Evolutionary conservation across 2,329 filamentous ascomycete species (phyloP).

Genomic region (Achaetomium macrosporum): DNA sequence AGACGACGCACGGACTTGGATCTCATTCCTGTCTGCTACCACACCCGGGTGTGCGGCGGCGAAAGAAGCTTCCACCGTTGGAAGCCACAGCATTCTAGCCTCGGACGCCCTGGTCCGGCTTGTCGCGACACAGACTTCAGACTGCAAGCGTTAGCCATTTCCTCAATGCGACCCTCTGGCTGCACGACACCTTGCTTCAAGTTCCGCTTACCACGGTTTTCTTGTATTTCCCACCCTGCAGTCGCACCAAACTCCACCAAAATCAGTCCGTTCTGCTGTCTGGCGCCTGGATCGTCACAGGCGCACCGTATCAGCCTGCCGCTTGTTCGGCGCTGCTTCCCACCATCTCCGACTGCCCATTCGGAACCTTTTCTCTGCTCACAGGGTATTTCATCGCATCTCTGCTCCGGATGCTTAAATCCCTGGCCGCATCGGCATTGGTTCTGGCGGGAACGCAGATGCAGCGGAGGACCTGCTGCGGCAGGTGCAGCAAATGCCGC

Average conservation of each 20-base stretch:
- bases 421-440: conserved; percentile 20
- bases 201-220: conserved; percentile 17
- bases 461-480: conserved; percentile 16
- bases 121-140: conserved; percentile 13
- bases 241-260: conserved; percentile 23
- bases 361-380: conserved; percentile 2
- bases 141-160: conserved; percentile 17
- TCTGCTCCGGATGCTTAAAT: conserved; percentile 17
- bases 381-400: conserved; percentile 12
- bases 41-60: conserved; percentile 14
- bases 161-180: conserved; percentile 22
- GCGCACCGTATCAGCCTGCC: conserved; percentile 42
- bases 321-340: conserved; percentile 42
- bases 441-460: conserved; percentile 15
- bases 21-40: conserved; percentile 15
- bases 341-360: conserved; percentile 27
- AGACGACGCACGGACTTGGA: conserved; percentile 21
- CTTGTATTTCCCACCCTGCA: conserved; percentile 18
- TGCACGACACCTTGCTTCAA: conserved; percentile 24
- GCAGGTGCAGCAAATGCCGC: conserved; percentile 23
- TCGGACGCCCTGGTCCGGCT: conserved; percentile 13
- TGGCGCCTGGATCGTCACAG: conserved; percentile 15
- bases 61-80: conserved; percentile 23
- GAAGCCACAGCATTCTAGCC: conserved; percentile 17
- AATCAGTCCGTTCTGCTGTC: conserved; percentile 17